Base-by-base conservation (phyloP, 2,329 filamentous ascomycete species). In the Fusarium mangiferae region DNA sequence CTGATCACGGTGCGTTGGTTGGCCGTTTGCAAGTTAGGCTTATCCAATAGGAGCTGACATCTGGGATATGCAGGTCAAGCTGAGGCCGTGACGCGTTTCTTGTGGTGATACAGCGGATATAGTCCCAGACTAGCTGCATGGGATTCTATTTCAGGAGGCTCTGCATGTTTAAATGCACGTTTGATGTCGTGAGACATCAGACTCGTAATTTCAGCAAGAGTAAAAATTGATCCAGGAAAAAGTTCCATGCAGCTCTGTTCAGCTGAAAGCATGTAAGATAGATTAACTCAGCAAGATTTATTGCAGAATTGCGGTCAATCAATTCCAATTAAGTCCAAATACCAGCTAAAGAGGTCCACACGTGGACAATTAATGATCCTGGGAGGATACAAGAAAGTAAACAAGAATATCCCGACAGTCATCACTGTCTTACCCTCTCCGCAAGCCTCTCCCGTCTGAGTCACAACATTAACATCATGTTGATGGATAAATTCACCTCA, bases 401-500 rank as follows among this genome's bases (percentile, higher is more conserved):
- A 56, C 45, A 39, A 55, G 38, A 72, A 55, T 35, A 57, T 51
- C 17, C 67, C 58, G 33, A 65, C 22, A 46, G 33, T 7, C 33
- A 30, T 36, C 41, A 36, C 54, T 39, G 54, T 66, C 58, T 60
- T 33, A 62, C 66, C 44, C 54, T 35, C 26, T 36, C 66, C 48
- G 18, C 54, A 70, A 70, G 66, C 54, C 66, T 51, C 61, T 60
- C 60, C 60, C 60, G 42, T 56, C 30, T 39, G 22, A 22, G 35
- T 51, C 30, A 60, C 51, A 44, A 12, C 36, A 22, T 46, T 30
- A 55, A 20, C n/a, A 17, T 24, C 18, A 33, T 60, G 57, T 62
- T 67, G 39, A 44, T 46, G 22, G 51, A 60, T 51, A 38, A 33
- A 38, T 45, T 24, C 39, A 24, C n/a, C 66, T 78, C 62, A 80